Percentiles rank a stretch among this genome's conserved stretches.
Evolutionary conservation across 305 asterid genomes (phyloP).

Genomic region (Fraxinus nigra): DNA sequence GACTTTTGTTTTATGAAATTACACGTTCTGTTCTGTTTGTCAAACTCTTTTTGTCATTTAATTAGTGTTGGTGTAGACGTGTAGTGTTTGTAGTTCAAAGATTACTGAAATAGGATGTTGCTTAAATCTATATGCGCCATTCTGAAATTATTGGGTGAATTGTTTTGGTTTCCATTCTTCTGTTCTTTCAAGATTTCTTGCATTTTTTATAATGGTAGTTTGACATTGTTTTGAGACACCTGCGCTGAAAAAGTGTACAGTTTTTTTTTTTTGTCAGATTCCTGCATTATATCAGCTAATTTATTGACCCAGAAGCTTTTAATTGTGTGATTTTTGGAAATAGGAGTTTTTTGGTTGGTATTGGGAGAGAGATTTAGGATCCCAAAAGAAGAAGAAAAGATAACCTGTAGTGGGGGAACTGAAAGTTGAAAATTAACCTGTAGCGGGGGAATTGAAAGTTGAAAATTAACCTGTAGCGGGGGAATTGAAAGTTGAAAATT

Average conservation of each 20-base stretch:
- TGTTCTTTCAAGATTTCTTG: not conserved
- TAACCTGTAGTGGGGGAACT: not conserved
- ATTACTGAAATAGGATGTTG: not conserved
- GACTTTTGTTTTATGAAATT: conserved; percentile 14
- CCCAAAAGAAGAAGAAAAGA: not conserved
- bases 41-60: not conserved
- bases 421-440: not conserved
- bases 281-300: conserved; percentile 10
- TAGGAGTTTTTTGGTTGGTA: conserved; percentile 1
- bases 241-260: conserved; percentile 2
- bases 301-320: conserved; percentile 6
- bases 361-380: not conserved
- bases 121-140: conserved; percentile 10
- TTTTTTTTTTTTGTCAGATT: conserved; percentile 18
- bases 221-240: not conserved
- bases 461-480: not conserved
- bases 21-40: not conserved
- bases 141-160: conserved; percentile 3
- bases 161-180: not conserved
- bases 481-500: not conserved
- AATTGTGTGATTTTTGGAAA: conserved; percentile 6
- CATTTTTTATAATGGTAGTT: not conserved
- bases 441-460: conserved; percentile 6
- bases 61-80: not conserved
- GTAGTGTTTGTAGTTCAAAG: not conserved